Evolutionary conservation across 192 early-diverging fungal genomes (phyloP).

Genomic region (Cladochytrium replicatum): DNA sequence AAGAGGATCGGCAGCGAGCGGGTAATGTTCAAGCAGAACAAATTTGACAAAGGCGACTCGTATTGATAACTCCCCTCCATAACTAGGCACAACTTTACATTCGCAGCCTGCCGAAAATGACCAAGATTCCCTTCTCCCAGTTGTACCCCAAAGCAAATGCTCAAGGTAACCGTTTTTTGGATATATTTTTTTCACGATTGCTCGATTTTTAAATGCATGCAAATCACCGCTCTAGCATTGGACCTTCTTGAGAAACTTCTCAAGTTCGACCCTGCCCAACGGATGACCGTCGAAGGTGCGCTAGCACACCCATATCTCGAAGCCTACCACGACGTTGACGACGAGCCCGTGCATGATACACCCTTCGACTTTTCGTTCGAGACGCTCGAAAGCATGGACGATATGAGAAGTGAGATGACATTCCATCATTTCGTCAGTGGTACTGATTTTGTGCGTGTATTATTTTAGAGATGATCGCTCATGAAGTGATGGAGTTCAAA

Average conservation of each 20-base stretch:
- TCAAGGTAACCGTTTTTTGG: conserved; percentile 16
- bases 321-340: conserved; percentile 82
- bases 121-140: conserved; percentile 73
- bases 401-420: conserved; percentile 64
- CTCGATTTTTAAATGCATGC: neutral
- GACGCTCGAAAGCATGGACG: conserved; percentile 56
- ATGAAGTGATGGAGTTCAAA: conserved; percentile 42
- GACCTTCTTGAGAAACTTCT: conserved; percentile 81
- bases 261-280: conserved; percentile 82
- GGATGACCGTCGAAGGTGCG: conserved; percentile 89
- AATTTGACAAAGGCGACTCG: neutral
- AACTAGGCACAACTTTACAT: conserved; percentile 88
- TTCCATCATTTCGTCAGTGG: neutral
- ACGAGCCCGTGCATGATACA: conserved; percentile 65
- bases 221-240: conserved; percentile 41
- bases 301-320: conserved; percentile 87
- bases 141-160: conserved; percentile 80
- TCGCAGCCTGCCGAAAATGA: conserved; percentile 77
- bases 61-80: conserved; percentile 3
- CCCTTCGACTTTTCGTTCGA: conserved; percentile 83
- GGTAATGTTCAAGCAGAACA: conserved; percentile 23
- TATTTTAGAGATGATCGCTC: conserved; percentile 20
- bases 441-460: conserved; percentile 1
- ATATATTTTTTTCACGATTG: neutral
- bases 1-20: conserved; percentile 83